Evolutionary conservation across 768 basidiomycete genomes (phyloP).

Genomic region (Psilocybe azurescens): DNA sequence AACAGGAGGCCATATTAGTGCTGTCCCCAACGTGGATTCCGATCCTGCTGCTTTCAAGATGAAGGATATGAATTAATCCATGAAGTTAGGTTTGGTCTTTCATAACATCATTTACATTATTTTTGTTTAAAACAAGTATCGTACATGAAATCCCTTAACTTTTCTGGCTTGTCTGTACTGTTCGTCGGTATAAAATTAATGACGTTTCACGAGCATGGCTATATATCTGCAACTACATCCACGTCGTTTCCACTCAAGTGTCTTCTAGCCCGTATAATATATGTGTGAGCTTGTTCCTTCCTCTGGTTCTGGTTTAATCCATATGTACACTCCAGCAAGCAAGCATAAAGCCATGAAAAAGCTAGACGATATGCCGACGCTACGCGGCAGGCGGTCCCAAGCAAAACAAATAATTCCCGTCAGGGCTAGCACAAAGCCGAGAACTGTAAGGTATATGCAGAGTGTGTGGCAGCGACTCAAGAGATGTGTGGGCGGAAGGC

Average conservation of each 20-base stretch:
- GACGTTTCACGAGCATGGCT: background rate
- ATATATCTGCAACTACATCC: background rate
- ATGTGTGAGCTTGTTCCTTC: constrained; percentile 13
- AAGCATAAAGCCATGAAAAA: constrained; percentile 13
- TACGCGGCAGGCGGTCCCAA: constrained; percentile 19
- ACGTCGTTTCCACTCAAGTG: too few species aligned
- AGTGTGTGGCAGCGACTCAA: constrained; percentile 16
- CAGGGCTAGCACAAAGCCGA: constrained; percentile 18
- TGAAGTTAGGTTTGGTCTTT: background rate
- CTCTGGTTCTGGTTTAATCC: constrained; percentile 11
- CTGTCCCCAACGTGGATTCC: background rate
- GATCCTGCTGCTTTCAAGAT: background rate
- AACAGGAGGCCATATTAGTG: background rate
- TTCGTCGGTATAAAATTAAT: background rate
- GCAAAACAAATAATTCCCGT: constrained; percentile 19
- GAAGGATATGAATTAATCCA: background rate
- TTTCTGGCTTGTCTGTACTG: background rate
- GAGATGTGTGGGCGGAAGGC: constrained; percentile 14
- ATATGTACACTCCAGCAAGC: constrained; percentile 8
- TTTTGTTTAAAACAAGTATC: background rate
- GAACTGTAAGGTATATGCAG: constrained; percentile 18
- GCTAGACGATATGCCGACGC: constrained; percentile 10
- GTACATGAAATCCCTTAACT: background rate
- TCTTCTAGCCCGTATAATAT: constrained; percentile 7
- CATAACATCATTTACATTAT: background rate